Conservation (phyloP, 768 basidiomycete species). For the Tylopilus intermedius region DNA sequence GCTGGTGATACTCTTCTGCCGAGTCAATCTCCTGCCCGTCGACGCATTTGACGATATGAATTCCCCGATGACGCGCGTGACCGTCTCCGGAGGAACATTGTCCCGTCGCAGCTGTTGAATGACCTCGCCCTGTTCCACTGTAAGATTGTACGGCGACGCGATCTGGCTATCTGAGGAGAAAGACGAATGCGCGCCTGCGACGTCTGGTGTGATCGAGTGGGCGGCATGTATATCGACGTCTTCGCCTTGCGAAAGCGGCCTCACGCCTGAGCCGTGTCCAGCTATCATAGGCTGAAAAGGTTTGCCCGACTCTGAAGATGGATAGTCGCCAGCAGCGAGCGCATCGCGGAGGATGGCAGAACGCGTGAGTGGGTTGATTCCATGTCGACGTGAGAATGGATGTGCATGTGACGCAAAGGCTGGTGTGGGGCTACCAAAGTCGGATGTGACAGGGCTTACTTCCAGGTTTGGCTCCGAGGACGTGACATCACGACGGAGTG, state of each 20-base stretch:
- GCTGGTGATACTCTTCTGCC: slow-evolving; percentile 1
- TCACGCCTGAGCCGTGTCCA: not conserved
- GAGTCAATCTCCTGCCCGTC: not conserved
- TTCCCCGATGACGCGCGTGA: slow-evolving; percentile 14
- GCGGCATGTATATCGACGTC: not conserved
- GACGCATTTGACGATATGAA: not conserved
- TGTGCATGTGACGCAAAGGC: not conserved
- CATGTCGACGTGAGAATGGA: not conserved
- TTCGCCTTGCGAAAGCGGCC: not conserved
- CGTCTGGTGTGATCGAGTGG: not conserved
- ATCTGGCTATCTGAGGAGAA: not conserved
- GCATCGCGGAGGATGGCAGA: slow-evolving; percentile 15
- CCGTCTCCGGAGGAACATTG: slow-evolving; percentile 13
- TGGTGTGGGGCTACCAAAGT: not conserved
- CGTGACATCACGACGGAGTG: not conserved
- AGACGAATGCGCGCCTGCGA: not conserved
- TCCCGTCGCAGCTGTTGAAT: slow-evolving; percentile 9
- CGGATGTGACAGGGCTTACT: slow-evolving; percentile 5
- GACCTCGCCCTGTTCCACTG: slow-evolving; percentile 10
- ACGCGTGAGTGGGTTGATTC: slow-evolving; percentile 5
- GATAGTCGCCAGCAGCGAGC: not conserved
- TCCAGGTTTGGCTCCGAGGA: not conserved
- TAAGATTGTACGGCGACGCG: slow-evolving; percentile 5
- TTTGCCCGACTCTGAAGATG: not conserved
- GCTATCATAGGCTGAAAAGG: slow-evolving; percentile 2